These are phyloP conservation scores for Lotmaria passim DNA, from an alignment of 208 protist genomes.

Conservation along the genomic window DNA sequence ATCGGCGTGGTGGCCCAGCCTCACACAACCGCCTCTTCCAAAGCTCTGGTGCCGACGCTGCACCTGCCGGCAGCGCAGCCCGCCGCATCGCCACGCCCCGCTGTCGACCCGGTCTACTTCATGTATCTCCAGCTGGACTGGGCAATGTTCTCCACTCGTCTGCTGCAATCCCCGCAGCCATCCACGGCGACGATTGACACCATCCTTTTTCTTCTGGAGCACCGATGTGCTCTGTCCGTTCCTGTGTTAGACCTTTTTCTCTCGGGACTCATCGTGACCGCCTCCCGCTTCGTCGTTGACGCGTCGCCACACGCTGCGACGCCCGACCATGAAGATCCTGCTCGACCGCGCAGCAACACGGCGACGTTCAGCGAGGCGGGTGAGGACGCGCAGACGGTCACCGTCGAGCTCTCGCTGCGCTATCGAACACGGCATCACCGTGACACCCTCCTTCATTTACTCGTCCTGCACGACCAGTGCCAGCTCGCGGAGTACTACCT, in stretches of 20 bases:
- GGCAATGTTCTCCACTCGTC: conserved; percentile 68
- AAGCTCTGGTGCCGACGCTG: not conserved
- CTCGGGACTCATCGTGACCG: conserved; percentile 38
- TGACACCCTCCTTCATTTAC: conserved; percentile 77
- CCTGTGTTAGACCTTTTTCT: conserved; percentile 78
- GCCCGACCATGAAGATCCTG: not conserved
- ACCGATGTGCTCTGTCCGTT: conserved; percentile 62
- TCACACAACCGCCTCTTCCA: not conserved
- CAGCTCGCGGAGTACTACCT: conserved; percentile 82
- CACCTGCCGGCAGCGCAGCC: not conserved
- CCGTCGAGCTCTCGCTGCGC: conserved; percentile 25
- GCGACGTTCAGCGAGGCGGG: conserved; percentile 24
- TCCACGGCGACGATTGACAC: conserved; percentile 67
- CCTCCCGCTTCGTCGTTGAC: conserved; percentile 16
- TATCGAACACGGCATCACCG: conserved; percentile 54
- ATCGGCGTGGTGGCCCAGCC: not conserved
- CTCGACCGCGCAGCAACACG: conserved; percentile 20
- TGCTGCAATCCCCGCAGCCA: conserved; percentile 69
- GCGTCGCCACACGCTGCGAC: not conserved
- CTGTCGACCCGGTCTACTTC: conserved; percentile 35
- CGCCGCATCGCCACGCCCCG: not conserved
- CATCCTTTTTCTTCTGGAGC: conserved; percentile 67
- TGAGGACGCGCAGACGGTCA: not conserved
- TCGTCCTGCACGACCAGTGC: conserved; percentile 82
- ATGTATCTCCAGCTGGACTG: conserved; percentile 78